Evolutionary conservation across 768 basidiomycete species (phyloP), one percentile per base, ranked within the genome.

Genomic region (Tricholoma terreum): DNA sequence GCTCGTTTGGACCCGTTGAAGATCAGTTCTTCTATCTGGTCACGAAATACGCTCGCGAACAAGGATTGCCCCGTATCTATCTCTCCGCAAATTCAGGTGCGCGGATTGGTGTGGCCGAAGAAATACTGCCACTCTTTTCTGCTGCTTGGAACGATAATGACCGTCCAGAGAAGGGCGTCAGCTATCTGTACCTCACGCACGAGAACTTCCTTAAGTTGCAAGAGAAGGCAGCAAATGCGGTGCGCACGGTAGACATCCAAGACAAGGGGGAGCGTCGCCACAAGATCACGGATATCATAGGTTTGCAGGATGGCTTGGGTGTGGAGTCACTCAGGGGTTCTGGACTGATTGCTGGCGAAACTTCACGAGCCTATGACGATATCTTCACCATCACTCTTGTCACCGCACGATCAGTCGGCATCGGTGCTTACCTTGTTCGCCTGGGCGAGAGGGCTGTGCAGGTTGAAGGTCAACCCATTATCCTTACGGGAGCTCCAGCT

Each of bases 321-420:
- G 97, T 99, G 24, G 97, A 98, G 73, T 97, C 86, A 54, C 76
- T 99, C 70, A 93, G 81, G 71, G 97, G 97, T 43, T 98, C 97
- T 24, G 97, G 96, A 71, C 85, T 99, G 61, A 98, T 99, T 67
- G 97, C 97, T 34, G 97, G 97, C 46, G 97, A 97, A 73, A 99
- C 97, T 0, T 96, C 95, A 33, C 86, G 97, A 33, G 97, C 97
- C 0, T 99, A 99, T 73, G 96, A 98, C 66, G 97, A 99, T 69
- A 98, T 99, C 69, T 99, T 99, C 81, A 99, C 97, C 50, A 96
- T 98, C 73, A 98, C 97, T 9, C 85, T 99, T 66, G 97, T 99
- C 62, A 97, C 94, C 43, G 97, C 95, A 62, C 92, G 97, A 49
- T 98, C 97, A 5, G 97, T 99, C 65, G 97, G 97, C 72, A 99